Evolutionary conservation across 179 eudicot genomes (phyloP), one percentile per base, ranked within the genome.

Genomic region (Spinacia oleracea): DNA sequence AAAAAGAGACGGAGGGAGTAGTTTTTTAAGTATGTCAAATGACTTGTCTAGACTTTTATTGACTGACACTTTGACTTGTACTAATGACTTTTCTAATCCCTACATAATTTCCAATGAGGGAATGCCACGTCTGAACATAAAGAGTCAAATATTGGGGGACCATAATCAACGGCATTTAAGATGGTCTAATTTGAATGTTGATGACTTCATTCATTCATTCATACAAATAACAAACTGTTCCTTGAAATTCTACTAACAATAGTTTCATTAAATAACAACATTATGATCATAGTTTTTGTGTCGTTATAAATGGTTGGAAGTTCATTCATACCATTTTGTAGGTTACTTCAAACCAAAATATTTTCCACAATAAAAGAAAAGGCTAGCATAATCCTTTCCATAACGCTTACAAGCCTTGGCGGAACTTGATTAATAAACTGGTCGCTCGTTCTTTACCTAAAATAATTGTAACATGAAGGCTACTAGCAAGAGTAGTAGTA

Each of bases 301-400:
- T 70, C 79, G 81, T 55, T 82, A 82, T 69, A 82, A 82, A 69
- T 53, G 81, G 71, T 82, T 78, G 85, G 82, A 55, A 82, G 58
- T 53, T 53, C 23, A 32, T 72, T 82, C 85, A 82, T 74, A 62
- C 31, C 60, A 46, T 34, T 78, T 77, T 66, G 79, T 80, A 46
- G 35, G 31, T 50, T 32, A 29, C 18, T 25, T 20, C 15, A 53
- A 21, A 25, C 16, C 25, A 75, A 34, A 40, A 5, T 9, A 20
- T 38, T 53, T 45, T 66, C 68, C 42, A 73, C 32, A 55, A 80
- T n/a, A 38, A 21, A 1, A 40, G 21, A 51, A 51, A 51, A 51
- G n/a, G n/a, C n/a, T n/a, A n/a, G n/a, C n/a, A n/a, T n/a, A n/a
- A n/a, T n/a, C n/a, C n/a, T n/a, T n/a, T n/a, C n/a, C n/a, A n/a